Conservation (phyloP, 176 grass and related monocot species). For the Oryza punctata region DNA sequence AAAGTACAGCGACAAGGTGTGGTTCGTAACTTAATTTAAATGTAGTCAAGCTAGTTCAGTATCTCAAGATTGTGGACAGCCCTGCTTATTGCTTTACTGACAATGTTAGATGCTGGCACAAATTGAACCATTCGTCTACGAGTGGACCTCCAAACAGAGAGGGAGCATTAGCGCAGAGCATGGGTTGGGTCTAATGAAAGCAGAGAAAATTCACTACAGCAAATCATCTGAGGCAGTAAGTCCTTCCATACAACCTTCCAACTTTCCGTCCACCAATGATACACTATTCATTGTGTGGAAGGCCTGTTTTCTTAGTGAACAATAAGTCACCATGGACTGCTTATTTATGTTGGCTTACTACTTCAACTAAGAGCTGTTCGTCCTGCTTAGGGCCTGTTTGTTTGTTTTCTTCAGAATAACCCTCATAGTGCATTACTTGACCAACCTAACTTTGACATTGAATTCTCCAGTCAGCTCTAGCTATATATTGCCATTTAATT, state of each 20-base stretch:
- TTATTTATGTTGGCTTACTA: neutral
- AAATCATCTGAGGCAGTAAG: constrained; percentile 86
- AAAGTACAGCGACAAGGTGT: constrained; percentile 78
- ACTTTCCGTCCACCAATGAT: neutral
- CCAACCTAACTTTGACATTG: neutral
- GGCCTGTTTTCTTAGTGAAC: neutral
- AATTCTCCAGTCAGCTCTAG: neutral
- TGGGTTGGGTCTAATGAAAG: constrained; percentile 92
- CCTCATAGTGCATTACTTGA: neutral
- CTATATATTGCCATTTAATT: neutral
- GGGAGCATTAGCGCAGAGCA: constrained; percentile 98
- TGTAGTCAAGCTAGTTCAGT: constrained; percentile 27
- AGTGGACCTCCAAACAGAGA: constrained; percentile 89
- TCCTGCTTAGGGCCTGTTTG: constrained; percentile 10
- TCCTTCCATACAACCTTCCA: constrained; percentile 12
- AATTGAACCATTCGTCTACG: constrained; percentile 94
- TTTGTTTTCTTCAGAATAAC: neutral
- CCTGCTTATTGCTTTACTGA: constrained; percentile 37
- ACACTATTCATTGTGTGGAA: neutral
- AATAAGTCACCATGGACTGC: neutral
- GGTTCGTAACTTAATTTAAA: constrained; percentile 3
- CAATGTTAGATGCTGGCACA: constrained; percentile 61
- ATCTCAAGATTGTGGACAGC: constrained; percentile 1
- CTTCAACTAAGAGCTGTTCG: neutral
- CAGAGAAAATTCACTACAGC: constrained; percentile 95